A percentile compares a stretch with the other conserved stretches of the same genome.
Conservation (phyloP, 257 asterid species). For the Scutellaria baicalensis region DNA sequence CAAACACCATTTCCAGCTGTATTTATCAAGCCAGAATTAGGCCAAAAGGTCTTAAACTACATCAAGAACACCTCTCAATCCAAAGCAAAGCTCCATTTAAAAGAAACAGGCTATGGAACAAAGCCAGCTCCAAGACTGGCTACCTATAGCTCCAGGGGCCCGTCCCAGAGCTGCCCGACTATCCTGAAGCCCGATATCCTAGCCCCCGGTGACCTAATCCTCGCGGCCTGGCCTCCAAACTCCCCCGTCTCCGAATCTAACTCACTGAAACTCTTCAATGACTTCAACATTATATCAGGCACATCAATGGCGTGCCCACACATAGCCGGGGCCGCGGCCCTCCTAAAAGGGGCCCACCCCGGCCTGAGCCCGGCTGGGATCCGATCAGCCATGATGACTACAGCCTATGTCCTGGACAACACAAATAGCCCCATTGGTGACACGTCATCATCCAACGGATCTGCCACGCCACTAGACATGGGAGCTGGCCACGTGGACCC, state of each 20-base stretch:
- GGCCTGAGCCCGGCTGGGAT: slow-evolving; percentile 69
- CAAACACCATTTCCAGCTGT: slow-evolving; percentile 39
- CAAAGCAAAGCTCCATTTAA: slow-evolving; percentile 44
- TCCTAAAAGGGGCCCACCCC: slow-evolving; percentile 46
- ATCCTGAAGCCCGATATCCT: slow-evolving; percentile 61
- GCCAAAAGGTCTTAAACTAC: slow-evolving; percentile 37
- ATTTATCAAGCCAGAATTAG: slow-evolving; percentile 33
- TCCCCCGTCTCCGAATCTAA: slow-evolving; percentile 6
- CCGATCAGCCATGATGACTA: slow-evolving; percentile 74
- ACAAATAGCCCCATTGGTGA: slow-evolving; percentile 37
- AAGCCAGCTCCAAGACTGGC: slow-evolving; percentile 58
- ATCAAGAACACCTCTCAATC: slow-evolving; percentile 20
- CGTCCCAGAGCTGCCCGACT: slow-evolving; percentile 56
- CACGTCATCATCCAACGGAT: slow-evolving; percentile 12
- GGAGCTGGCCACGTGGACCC: slow-evolving; percentile 75
- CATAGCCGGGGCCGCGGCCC: slow-evolving; percentile 59
- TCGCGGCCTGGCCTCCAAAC: slow-evolving; percentile 57
- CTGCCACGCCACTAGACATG: slow-evolving; percentile 56
- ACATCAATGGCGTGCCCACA: slow-evolving; percentile 90
- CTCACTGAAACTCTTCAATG: slow-evolving; percentile 30
- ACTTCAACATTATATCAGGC: slow-evolving; percentile 60
- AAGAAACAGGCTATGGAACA: slow-evolving; percentile 29
- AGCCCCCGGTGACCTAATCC: slow-evolving; percentile 61
- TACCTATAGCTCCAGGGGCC: slow-evolving; percentile 78
- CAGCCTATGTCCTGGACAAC: slow-evolving; percentile 41